Evolutionary conservation across 2,329 filamentous ascomycete species (phyloP), one percentile per base, ranked within the genome.

Genomic region (Aspergillus texensis): DNA sequence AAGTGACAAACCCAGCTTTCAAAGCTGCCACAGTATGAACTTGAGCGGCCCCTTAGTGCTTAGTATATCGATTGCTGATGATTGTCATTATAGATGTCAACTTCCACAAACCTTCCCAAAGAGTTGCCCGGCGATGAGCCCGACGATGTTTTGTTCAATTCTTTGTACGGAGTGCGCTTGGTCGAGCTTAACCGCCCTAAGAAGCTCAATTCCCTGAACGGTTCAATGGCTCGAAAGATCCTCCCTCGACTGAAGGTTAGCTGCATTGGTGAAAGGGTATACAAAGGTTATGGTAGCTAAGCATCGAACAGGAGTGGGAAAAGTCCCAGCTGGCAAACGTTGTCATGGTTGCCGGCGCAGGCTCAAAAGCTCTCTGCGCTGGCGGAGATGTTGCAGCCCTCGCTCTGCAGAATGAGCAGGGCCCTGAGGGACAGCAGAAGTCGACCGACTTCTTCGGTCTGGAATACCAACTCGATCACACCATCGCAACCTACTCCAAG

Each of bases 391-490:
- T 99, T 46, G 86, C 87, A 21, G 88, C 85, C 50, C 88, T 99
- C 66, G 94, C 93, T 43, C 68, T 86, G 66, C 86, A 88, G 78
- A 97, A 96, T 78, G 74, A 85, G 75, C 73, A 87, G 64, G 89
- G 91, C 1, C 72, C 79, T 4, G 84, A 90, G 69, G 94, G 94
- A 36, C 89, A 92, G 81, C 82, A 89, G 73, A 84, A 85, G 71
- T 96, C 94, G 32, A 83, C 86, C 55, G 89, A 94, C 58, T 99
- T 96, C 84, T 99, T 99, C 77, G 92, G 83, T 14, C 89, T 95
- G 62, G 96, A 99, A 89, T 99, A 98, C 85, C 90, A 92, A 81
- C 89, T 99, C 67, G 92, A 99, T 77, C 95, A 99, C 80, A 84
- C 94, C 71, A 97, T 99, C 75, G 92, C 95, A 26, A 97, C 94